Evolutionary conservation across 225 moss, liverwort and hornwort species (phyloP).

Genomic region (Physcomitrellopsis africana): DNA sequence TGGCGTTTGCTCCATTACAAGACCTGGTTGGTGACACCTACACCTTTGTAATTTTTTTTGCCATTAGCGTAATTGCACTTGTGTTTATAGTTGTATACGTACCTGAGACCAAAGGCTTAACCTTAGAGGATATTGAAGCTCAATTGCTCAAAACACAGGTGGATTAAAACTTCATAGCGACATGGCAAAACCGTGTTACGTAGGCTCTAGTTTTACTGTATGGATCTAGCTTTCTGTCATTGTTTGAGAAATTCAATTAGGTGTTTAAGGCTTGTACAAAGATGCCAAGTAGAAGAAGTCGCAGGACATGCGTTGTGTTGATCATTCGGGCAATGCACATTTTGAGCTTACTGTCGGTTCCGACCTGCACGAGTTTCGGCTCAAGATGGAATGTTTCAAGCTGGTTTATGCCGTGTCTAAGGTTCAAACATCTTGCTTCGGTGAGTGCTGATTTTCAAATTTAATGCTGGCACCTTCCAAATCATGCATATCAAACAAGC

Average conservation of each 20-base stretch:
- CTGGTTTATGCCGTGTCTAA: neutral
- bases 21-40: constrained; percentile 69
- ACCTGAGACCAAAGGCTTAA: constrained; percentile 86
- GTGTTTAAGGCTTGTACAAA: constrained; percentile 25
- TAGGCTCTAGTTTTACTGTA: neutral
- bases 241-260: constrained; percentile 3
- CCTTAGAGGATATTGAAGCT: constrained; percentile 77
- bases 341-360: constrained; percentile 3
- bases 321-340: constrained; percentile 3
- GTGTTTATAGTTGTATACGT: constrained; percentile 56
- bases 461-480: no score
- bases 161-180: neutral
- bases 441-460: no score
- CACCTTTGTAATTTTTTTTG: constrained; percentile 74
- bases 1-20: constrained; percentile 79
- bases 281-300: constrained; percentile 1
- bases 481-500: no score
- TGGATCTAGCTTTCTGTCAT: no score
- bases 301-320: neutral
- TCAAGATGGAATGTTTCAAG: neutral
- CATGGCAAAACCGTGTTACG: neutral
- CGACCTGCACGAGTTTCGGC: neutral
- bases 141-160: constrained; percentile 53
- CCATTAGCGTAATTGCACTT: constrained; percentile 61
- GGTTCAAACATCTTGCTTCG: no score